A percentile compares a stretch with the other conserved stretches of the same genome.
Evolutionary conservation across 164 flowering plant species (phyloP).

Genomic region (Magnolia officinalis): DNA sequence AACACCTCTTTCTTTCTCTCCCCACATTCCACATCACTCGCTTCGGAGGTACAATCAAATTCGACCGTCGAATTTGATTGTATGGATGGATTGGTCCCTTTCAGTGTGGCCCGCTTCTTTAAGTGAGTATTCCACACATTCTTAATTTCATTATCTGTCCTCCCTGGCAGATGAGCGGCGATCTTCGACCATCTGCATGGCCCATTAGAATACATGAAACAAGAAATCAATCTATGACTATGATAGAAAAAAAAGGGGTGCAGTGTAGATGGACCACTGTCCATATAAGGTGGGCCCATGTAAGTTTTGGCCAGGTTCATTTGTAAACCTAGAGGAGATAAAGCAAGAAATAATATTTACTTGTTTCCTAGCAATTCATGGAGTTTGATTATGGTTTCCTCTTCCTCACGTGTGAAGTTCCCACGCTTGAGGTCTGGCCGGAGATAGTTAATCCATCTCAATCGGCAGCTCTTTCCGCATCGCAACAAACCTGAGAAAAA

Average conservation of each 20-base stretch:
- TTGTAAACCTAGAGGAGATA: not conserved
- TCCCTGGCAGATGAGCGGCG: conserved; percentile 70
- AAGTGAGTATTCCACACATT: conserved; percentile 84
- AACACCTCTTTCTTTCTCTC: not conserved
- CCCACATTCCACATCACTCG: not conserved
- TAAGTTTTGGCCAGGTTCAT: not conserved
- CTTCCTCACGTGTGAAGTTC: conserved; percentile 10
- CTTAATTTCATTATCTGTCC: conserved; percentile 86
- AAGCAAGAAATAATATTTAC: not conserved
- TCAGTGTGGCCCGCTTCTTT: conserved; percentile 42
- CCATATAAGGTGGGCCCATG: not conserved
- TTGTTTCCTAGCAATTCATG: conserved; percentile 4
- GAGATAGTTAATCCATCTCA: conserved; percentile 12
- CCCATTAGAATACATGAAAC: not conserved
- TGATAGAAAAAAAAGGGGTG: not conserved
- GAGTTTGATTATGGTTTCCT: conserved; percentile 7
- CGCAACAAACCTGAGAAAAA: conserved; percentile 7
- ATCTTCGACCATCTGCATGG: conserved; percentile 70
- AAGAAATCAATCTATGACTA: not conserved
- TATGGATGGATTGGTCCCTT: conserved; percentile 1
- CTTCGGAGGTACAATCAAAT: not conserved
- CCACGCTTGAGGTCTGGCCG: conserved; percentile 11
- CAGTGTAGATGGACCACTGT: not conserved
- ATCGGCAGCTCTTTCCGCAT: conserved; percentile 13
- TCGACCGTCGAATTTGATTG: not conserved